A percentile compares a stretch with the other conserved stretches of the same genome.
Evolutionary conservation across 331 rosid species (phyloP).

Genomic region (Acacia concinna): DNA sequence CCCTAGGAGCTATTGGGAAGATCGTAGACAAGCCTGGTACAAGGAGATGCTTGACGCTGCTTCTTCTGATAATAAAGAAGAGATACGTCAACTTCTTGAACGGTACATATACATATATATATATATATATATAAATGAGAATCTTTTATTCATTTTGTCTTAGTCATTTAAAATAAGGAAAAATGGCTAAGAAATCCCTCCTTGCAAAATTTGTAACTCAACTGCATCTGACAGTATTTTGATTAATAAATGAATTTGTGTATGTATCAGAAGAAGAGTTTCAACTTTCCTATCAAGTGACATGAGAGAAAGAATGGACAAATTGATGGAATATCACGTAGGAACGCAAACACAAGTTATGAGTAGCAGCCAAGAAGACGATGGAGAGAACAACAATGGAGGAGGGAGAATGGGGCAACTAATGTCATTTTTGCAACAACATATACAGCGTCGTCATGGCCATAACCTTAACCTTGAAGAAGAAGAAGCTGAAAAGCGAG

Average conservation of each 20-base stretch:
- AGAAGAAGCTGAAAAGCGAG: background rate
- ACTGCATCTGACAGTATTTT: background rate
- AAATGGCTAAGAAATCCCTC: background rate
- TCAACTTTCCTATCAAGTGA: slow-evolving; percentile 73
- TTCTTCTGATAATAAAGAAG: slow-evolving; percentile 56
- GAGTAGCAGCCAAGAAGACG: slow-evolving; percentile 7
- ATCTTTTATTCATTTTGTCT: background rate
- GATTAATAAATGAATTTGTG: slow-evolving; percentile 11
- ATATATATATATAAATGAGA: no score
- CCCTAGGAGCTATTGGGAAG: slow-evolving; percentile 91
- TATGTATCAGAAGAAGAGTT: slow-evolving; percentile 68
- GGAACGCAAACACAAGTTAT: slow-evolving; percentile 48
- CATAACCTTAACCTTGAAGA: slow-evolving; percentile 23
- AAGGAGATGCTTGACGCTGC: slow-evolving; percentile 61
- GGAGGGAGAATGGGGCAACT: slow-evolving; percentile 36
- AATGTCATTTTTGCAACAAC: slow-evolving; percentile 41
- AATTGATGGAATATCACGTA: slow-evolving; percentile 62
- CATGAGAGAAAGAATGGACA: slow-evolving; percentile 67
- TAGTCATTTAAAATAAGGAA: background rate
- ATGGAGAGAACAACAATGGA: slow-evolving; percentile 28
- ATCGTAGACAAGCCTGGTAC: slow-evolving; percentile 76
- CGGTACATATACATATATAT: no score
- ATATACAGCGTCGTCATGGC: slow-evolving; percentile 2
- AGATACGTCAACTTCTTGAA: slow-evolving; percentile 70
- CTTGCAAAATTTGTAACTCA: background rate